Base-by-base conservation (phyloP, 495 filamentous ascomycete genomes). In the Filosporella fistucella region DNA sequence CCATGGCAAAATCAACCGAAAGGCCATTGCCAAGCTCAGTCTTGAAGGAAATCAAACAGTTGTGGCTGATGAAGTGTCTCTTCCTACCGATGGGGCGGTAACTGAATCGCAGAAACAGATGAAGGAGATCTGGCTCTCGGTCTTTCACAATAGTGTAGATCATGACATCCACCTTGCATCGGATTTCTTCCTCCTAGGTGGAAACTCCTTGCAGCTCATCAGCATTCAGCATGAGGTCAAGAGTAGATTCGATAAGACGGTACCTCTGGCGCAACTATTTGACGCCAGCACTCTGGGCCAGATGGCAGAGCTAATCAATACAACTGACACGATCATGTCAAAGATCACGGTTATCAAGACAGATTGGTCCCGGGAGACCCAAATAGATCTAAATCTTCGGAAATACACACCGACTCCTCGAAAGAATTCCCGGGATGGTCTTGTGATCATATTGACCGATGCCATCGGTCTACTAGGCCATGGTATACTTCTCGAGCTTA, bases 161-260 rank as follows among this genome's bases (percentile, higher is more conserved):
- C n/a, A n/a, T n/a, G n/a, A n/a, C n/a, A n/a, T n/a, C n/a, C n/a
- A n/a, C n/a, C n/a, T n/a, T n/a, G 21, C 21, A 6, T 38, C 65
- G 0, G 62, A 66, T 32, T 72, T 70, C 51, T 70, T 72, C 60
- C 44, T 55, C 28, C 48, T 64, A 8, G 68, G 68, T 9, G 68
- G 68, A 2, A 65, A 49, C 13, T 72, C 68, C 0, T 35, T 69
- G 11, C 35, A 59, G 4, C 46, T 69, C 2, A 37, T 72, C 32
- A 30, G 43, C 0, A 53, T 72, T 0, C 68, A 43, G 36, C 1
- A 3, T 6, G 28, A 28, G 1, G 32, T 57, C n/a, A 30, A 36
- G 10, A 12, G 51, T 11, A 18, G 3, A 13, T 50, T 57, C 34
- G 4, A 24, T 23, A 25, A 28, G 8, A 16, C 2, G 2, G 14